Evolutionary conservation across 2,329 filamentous ascomycete genomes (phyloP).

Genomic region (Colletotrichum trifolii): DNA sequence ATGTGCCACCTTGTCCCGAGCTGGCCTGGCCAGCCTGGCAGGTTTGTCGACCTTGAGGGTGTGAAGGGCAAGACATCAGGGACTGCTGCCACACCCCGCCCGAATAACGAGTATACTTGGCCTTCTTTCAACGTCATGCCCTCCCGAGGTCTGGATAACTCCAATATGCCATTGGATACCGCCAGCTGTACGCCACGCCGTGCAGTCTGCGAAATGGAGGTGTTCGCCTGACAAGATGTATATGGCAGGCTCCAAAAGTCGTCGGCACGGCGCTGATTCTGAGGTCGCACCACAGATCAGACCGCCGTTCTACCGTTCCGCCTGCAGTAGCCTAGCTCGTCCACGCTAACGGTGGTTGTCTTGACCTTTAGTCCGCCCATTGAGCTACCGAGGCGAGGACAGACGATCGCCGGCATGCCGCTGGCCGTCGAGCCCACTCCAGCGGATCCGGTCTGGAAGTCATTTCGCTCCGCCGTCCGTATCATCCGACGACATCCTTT

Average conservation of each 20-base stretch:
- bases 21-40: slow-evolving; percentile 8
- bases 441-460: slow-evolving; percentile 19
- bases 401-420: slow-evolving; percentile 9
- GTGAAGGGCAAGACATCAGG: slow-evolving; percentile 31
- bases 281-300: slow-evolving; percentile 30
- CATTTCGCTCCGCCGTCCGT: background rate
- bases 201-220: background rate
- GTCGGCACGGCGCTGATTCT: background rate
- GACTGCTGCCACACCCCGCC: slow-evolving; percentile 20
- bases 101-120: slow-evolving; percentile 21
- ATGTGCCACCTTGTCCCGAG: slow-evolving; percentile 10
- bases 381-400: background rate
- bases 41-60: slow-evolving; percentile 21
- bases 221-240: slow-evolving; percentile 14
- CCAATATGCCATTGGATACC: slow-evolving; percentile 1
- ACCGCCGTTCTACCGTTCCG: slow-evolving; percentile 31
- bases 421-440: slow-evolving; percentile 20
- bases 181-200: background rate
- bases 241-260: background rate
- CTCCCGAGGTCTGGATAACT: background rate
- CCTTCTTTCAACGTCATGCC: slow-evolving; percentile 35
- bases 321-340: slow-evolving; percentile 11
- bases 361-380: background rate
- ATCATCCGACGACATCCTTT: slow-evolving; percentile 12
- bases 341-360: slow-evolving; percentile 15